Evolutionary conservation across 768 basidiomycete genomes (phyloP), one percentile per base, ranked within the genome.

Genomic region (Rhodotorula graminis): DNA sequence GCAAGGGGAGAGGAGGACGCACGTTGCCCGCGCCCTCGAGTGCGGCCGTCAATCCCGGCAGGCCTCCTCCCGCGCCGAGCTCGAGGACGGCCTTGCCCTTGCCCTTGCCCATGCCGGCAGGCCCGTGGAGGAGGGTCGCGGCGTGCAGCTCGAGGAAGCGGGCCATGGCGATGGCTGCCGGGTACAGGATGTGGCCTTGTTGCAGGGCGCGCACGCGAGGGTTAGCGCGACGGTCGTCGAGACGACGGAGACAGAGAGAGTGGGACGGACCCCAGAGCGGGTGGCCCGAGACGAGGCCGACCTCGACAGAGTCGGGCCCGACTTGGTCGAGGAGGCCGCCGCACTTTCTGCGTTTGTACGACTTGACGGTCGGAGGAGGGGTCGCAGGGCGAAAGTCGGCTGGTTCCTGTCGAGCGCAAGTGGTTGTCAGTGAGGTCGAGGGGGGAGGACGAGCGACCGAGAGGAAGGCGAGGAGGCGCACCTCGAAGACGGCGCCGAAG

Each of bases 21-120:
- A 91, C 93, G 78, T 85, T 86, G 53, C 80, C 78, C 0, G 93
- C 92, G 0, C 88, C 89, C 69, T 87, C 88, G 53, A 88, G 85
- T 0, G 85, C 86, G 0, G 88, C 83, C 4, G 94, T 86, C 14
- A 99, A 84, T 8, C 90, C 87, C 0, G 96, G 96, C 12, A 98
- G 83, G 5, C 88, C 95, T 2, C 92, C 94, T 0, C 93, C 96
- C 0, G 96, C 96, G 0, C 96, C 96, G 0, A 98, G 86, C 80
- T 99, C 96, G 2, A 97, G 83, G 0, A 97, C 87, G 37, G 77
- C 80, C 49, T 81, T 83, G 12, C 81, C 81, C 1, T 75, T 76
- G 58, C 80, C 70, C 49, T 71, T 70, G 4, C 71, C 71, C 9
- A 33, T 14, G 11, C 63, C 67, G 7, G 64, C 58, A 8, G 59